phyloP scores from a whole-genome alignment of 177 flowering plant genomes.

The Vitis hybrid region DNA sequence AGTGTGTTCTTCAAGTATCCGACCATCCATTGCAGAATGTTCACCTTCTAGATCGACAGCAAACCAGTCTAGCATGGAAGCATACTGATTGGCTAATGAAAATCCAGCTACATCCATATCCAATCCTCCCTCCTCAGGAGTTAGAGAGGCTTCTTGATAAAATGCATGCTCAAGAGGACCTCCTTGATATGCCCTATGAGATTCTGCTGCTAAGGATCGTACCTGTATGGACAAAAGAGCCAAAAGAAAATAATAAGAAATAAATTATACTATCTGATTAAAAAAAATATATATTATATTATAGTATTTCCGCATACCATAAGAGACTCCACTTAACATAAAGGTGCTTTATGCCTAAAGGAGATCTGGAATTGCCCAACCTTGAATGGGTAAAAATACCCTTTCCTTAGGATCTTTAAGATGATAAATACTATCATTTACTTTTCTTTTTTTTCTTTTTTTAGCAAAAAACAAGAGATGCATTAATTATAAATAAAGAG shows the following conservation, averaged over 20 bases:
- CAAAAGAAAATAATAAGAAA: neutral
- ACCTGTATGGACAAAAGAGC: conserved; percentile 47
- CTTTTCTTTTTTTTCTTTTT: too few relatives aligned
- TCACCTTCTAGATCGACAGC: conserved; percentile 99
- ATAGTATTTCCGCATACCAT: too few relatives aligned
- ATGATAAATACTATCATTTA: too few relatives aligned
- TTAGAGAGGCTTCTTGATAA: conserved; percentile 64
- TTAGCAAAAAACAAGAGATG: too few relatives aligned
- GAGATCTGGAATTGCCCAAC: too few relatives aligned
- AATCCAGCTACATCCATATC: conserved; percentile 36
- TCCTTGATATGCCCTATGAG: conserved; percentile 91
- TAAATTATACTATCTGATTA: neutral
- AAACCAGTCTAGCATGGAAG: conserved; percentile 82
- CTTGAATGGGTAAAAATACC: too few relatives aligned
- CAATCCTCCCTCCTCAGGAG: conserved; percentile 48
- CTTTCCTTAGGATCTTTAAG: too few relatives aligned
- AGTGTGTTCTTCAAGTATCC: conserved; percentile 88
- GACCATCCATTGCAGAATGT: conserved; percentile 99
- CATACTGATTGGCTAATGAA: conserved; percentile 60
- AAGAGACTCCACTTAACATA: too few relatives aligned
- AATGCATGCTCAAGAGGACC: conserved; percentile 77
- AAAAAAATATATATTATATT: neutral
- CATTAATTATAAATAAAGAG: too few relatives aligned
- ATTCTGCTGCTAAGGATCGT: conserved; percentile 91
- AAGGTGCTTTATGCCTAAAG: too few relatives aligned